These are phyloP conservation scores for Sarocladium oryzae DNA, from an alignment of 2,329 filamentous ascomycete genomes.

Conservation along the genomic window DNA sequence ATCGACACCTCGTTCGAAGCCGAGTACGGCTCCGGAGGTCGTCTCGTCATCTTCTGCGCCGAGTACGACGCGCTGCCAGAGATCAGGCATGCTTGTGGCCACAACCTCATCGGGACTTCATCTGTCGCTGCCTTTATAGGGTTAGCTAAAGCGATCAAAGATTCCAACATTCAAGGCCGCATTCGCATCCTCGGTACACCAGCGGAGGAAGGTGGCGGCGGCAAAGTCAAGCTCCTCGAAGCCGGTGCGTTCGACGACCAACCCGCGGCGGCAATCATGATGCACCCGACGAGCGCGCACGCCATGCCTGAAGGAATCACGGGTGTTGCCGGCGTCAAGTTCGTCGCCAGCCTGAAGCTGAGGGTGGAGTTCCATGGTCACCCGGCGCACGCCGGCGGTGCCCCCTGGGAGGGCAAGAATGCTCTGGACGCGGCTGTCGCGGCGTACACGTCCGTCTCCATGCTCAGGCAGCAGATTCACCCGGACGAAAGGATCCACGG, in stretches of 20 bases:
- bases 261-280: conserved; percentile 11
- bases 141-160: conserved; percentile 20
- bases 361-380: conserved; percentile 31
- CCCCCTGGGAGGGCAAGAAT: conserved; percentile 46
- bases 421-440: conserved; percentile 42
- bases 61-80: conserved; percentile 25
- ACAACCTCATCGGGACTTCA: conserved; percentile 24
- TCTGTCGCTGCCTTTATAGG: conserved; percentile 28
- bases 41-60: conserved; percentile 10
- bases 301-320: conserved; percentile 6
- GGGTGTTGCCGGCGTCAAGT: conserved; percentile 10
- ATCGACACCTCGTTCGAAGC: conserved; percentile 33
- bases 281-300: conserved; percentile 10
- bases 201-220: conserved; percentile 36
- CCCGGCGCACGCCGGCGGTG: conserved; percentile 39
- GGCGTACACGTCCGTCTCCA: conserved; percentile 33
- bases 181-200: conserved; percentile 34
- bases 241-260: conserved; percentile 19
- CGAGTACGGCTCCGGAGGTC: conserved; percentile 21
- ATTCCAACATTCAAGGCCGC: conserved; percentile 22
- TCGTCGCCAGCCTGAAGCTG: conserved; percentile 12
- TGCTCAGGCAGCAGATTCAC: conserved; percentile 42
- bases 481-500: conserved; percentile 46
- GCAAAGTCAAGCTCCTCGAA: conserved; percentile 35
- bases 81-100: conserved; percentile 31